phyloP scores from a whole-genome alignment of 768 basidiomycete species.

The Harrya chromipes region DNA sequence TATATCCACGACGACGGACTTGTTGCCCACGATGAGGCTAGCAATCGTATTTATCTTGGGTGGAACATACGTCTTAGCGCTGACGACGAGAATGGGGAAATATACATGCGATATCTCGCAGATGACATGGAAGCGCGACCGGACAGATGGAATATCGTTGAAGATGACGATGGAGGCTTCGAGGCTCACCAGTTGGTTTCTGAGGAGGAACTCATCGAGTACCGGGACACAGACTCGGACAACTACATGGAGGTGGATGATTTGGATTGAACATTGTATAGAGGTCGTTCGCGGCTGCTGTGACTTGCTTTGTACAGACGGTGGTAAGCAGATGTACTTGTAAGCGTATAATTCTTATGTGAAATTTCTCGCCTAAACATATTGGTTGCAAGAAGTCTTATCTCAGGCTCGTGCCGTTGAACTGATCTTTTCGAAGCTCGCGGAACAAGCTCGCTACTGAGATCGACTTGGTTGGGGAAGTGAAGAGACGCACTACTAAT shows the following conservation, averaged over 20 bases:
- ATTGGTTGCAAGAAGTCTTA: too few relatives aligned
- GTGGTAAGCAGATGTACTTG: slow-evolving; percentile 3
- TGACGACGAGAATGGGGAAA: slow-evolving; percentile 40
- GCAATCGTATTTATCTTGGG: slow-evolving; percentile 56
- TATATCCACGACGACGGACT: slow-evolving; percentile 58
- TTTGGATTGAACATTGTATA: slow-evolving; percentile 6
- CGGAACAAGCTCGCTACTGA: too few relatives aligned
- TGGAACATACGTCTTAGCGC: slow-evolving; percentile 59
- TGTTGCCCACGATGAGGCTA: slow-evolving; percentile 39
- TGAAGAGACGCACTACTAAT: too few relatives aligned
- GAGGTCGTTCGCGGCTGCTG: neutral
- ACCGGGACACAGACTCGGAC: slow-evolving; percentile 40
- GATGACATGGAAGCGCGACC: slow-evolving; percentile 40
- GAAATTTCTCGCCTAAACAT: neutral
- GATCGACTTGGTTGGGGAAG: too few relatives aligned
- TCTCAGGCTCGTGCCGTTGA: too few relatives aligned
- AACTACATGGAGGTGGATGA: slow-evolving; percentile 33
- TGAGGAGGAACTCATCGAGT: slow-evolving; percentile 33
- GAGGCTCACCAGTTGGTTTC: slow-evolving; percentile 42
- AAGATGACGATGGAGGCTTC: slow-evolving; percentile 37
- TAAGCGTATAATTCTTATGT: slow-evolving; percentile 2
- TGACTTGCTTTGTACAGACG: neutral
- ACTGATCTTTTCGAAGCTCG: too few relatives aligned
- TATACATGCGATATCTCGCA: slow-evolving; percentile 39
- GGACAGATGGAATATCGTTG: slow-evolving; percentile 42